phyloP scores from a whole-genome alignment of 2,329 filamentous ascomycete species.

The Stemphylium lycopersici region DNA sequence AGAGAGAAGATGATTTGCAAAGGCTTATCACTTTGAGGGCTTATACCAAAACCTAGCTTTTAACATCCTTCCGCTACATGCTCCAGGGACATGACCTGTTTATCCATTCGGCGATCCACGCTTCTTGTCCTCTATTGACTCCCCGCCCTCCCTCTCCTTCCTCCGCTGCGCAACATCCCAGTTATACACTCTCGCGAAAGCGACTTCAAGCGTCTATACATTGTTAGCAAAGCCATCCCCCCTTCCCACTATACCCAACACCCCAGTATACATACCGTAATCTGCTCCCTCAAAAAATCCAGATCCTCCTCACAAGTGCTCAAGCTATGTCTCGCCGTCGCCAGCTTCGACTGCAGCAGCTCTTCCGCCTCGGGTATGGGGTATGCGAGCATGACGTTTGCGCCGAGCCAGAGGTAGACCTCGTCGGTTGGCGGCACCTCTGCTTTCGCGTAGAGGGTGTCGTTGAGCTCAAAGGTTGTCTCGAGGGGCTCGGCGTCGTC shows the following conservation, averaged over 20 bases:
- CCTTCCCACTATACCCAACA: too few relatives aligned
- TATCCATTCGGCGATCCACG: conserved; percentile 31
- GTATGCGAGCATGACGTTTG: conserved; percentile 97
- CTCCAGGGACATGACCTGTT: background rate
- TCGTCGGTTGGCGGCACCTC: conserved; percentile 82
- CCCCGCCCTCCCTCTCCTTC: conserved; percentile 75
- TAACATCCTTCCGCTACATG: background rate
- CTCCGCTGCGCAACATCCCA: conserved; percentile 97
- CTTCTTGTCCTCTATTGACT: conserved; percentile 53
- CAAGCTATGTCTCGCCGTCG: conserved; percentile 78
- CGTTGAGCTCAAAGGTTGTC: conserved; percentile 94
- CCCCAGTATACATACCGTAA: conserved; percentile 67
- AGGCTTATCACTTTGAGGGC: background rate
- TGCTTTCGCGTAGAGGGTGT: conserved; percentile 91
- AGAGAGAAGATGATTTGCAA: background rate
- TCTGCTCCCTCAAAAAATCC: conserved; percentile 94
- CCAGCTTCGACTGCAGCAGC: conserved; percentile 77
- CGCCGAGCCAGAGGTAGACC: conserved; percentile 97
- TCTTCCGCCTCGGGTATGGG: conserved; percentile 84
- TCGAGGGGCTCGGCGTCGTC: conserved; percentile 75
- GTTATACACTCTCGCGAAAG: conserved; percentile 96
- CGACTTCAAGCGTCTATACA: conserved; percentile 90
- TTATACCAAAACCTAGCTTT: background rate
- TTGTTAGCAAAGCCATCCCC: conserved; percentile 17
- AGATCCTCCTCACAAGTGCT: conserved; percentile 94